Evolutionary conservation across 2,329 filamentous ascomycete species (phyloP).

Genomic region (Fusarium citri): DNA sequence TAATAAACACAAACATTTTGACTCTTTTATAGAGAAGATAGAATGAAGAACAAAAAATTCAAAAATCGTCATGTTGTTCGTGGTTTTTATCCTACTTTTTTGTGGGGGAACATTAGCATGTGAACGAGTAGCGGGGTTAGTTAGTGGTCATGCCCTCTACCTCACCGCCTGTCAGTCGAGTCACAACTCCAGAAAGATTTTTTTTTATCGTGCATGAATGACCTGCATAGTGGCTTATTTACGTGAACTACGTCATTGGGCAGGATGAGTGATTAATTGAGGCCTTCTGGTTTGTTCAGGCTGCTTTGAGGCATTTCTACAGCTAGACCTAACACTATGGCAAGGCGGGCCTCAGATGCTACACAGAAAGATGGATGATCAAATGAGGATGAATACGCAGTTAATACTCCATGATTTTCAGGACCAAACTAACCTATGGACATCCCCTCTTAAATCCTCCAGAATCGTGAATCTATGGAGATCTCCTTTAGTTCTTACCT

Average conservation of each 20-base stretch:
- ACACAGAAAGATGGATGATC: neutral
- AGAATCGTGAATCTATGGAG: neutral
- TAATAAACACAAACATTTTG: neutral
- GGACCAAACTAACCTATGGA: neutral
- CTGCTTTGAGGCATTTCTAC: neutral
- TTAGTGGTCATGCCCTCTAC: neutral
- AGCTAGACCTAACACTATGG: neutral
- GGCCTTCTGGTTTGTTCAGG: neutral
- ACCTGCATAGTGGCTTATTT: neutral
- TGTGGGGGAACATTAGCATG: neutral
- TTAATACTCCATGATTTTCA: fast-evolving
- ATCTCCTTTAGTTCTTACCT: neutral
- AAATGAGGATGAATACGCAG: neutral
- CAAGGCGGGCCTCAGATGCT: neutral
- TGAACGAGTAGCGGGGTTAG: neutral
- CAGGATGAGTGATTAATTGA: neutral
- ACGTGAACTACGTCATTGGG: neutral
- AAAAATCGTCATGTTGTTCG: neutral
- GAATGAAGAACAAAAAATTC: neutral
- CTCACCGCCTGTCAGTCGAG: neutral
- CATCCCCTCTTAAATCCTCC: neutral
- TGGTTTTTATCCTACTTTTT: conserved; percentile 4
- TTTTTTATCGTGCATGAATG: neutral
- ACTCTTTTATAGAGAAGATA: neutral
- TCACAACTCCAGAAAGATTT: neutral